These are phyloP conservation scores for Mesembryanthemum crystallinum DNA, from an alignment of 148 eudicot genomes.

Conservation along the genomic window DNA sequence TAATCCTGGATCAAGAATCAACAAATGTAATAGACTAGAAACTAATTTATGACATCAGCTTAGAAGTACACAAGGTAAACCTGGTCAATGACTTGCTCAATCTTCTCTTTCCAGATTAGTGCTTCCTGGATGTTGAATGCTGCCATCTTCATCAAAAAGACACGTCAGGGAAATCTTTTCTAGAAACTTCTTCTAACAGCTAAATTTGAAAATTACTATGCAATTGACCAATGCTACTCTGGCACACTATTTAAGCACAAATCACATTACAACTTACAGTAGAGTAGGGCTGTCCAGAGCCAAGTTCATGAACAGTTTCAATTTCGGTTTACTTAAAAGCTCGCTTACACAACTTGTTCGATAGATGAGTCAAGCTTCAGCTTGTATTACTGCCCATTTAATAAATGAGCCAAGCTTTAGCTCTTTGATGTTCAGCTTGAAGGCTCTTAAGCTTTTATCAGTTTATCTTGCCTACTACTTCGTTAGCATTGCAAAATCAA, in stretches of 20 bases:
- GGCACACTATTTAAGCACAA: constrained; percentile 10
- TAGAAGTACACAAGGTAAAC: constrained; percentile 31
- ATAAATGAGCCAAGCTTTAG: too few species aligned
- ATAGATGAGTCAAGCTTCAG: too few species aligned
- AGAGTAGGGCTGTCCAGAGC: too few species aligned
- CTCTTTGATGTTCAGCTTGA: too few species aligned
- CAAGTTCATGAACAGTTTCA: too few species aligned
- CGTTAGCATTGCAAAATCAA: too few species aligned
- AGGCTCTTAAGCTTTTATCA: too few species aligned
- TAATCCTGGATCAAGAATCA: constrained; percentile 8
- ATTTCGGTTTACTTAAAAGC: too few species aligned
- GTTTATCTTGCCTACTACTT: too few species aligned
- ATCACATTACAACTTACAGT: constrained; percentile 9
- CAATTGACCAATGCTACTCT: constrained; percentile 10
- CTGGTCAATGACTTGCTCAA: constrained; percentile 96
- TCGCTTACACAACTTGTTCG: too few species aligned
- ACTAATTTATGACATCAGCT: neutral
- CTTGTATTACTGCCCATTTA: too few species aligned
- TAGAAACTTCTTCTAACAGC: constrained; percentile 6
- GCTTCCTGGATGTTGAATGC: constrained; percentile 99
- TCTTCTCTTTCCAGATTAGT: constrained; percentile 94
- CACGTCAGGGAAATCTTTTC: constrained; percentile 24
- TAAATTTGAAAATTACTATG: constrained; percentile 14
- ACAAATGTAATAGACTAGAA: neutral
- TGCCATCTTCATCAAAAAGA: constrained; percentile 75